Conservation (phyloP, 768 basidiomycete genomes). For the Tephrocybe sp. region DNA sequence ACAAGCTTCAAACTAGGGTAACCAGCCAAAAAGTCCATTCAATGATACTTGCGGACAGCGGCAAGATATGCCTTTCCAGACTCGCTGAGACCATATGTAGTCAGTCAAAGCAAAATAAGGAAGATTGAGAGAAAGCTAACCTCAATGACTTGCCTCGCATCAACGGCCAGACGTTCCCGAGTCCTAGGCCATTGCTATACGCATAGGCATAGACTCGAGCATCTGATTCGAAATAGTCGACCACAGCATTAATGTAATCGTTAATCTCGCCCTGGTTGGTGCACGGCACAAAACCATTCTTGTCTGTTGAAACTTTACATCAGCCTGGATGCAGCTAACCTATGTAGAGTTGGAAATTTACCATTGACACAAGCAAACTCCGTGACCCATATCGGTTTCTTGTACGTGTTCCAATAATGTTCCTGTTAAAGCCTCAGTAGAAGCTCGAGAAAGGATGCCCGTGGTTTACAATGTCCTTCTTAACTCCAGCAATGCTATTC, state of each 20-base stretch:
- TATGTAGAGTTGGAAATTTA: slow-evolving; percentile 11
- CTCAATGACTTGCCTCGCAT: slow-evolving; percentile 34
- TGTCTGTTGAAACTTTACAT: slow-evolving; percentile 23
- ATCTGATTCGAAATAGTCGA: slow-evolving; percentile 36
- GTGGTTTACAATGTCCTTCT: slow-evolving; percentile 37
- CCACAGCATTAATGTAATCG: slow-evolving; percentile 36
- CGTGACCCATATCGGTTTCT: slow-evolving; percentile 47
- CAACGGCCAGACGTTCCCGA: slow-evolving; percentile 46
- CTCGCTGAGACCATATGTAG: slow-evolving; percentile 25
- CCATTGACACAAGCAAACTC: slow-evolving; percentile 50
- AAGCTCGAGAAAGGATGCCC: too few relatives aligned
- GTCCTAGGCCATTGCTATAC: slow-evolving; percentile 46
- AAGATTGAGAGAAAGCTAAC: slow-evolving; percentile 19
- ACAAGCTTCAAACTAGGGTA: too few relatives aligned
- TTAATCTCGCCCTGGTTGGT: slow-evolving; percentile 42
- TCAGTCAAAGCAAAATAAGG: background rate
- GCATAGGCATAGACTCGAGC: slow-evolving; percentile 40
- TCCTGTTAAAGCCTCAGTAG: too few relatives aligned
- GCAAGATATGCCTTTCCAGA: slow-evolving; percentile 41
- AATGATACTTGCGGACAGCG: slow-evolving; percentile 38
- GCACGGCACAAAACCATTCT: slow-evolving; percentile 39
- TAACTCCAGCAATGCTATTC: slow-evolving; percentile 41
- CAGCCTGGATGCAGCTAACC: background rate
- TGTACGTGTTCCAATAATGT: slow-evolving; percentile 39
- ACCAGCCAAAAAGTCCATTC: slow-evolving; percentile 2